Evolutionary conservation across 192 early-diverging fungal genomes (phyloP), one percentile per base, ranked within the genome.

Genomic region (Thamnidium elegans): DNA sequence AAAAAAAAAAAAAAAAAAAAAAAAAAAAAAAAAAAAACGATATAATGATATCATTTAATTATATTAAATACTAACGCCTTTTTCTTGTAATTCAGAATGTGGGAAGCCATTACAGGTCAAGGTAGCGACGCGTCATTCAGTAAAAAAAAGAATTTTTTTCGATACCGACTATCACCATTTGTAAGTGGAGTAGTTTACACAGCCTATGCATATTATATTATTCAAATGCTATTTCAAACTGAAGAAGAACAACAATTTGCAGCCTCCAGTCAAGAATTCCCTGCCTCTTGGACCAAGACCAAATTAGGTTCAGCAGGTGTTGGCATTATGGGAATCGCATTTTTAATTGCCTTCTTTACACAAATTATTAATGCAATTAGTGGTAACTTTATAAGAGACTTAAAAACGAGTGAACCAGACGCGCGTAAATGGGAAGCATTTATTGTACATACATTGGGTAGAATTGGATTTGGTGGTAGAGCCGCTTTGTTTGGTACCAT

Each of bases 71-170:
- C 20, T 7, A 36, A 43, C n/a, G 0, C 4, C 10, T n/a, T 8
- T 42, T 3, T 34, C 5, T 26, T 36, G 44, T 2, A 30, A 13
- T 56, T 20, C 34, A 69, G 79, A 46, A 74, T 78, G 31, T 81
- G 79, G 79, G 79, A 81, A 63, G 63, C 66, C 7, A 53, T 73
- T 21, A 79, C 77, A 13, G 77, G 69, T 23, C 79, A 79, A 74
- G 79, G 79, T 7, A 63, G 59, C 13, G 79, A 81, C 44, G 67
- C 67, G 9, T 66, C 73, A 31, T 77, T 77, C 36, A 46, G 68
- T 43, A 65, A 68, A 47, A 62, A 55, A 21, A 69, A 71, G 46
- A 81, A 81, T 55, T 79, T 81, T 34, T 81, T 81, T 55, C 62
- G 70, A 17, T 81, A 67, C 50, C 70, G 79, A 19, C 66, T 81